Base-by-base conservation (phyloP, 106 monocot species). In the Dendrobium officinale region DNA sequence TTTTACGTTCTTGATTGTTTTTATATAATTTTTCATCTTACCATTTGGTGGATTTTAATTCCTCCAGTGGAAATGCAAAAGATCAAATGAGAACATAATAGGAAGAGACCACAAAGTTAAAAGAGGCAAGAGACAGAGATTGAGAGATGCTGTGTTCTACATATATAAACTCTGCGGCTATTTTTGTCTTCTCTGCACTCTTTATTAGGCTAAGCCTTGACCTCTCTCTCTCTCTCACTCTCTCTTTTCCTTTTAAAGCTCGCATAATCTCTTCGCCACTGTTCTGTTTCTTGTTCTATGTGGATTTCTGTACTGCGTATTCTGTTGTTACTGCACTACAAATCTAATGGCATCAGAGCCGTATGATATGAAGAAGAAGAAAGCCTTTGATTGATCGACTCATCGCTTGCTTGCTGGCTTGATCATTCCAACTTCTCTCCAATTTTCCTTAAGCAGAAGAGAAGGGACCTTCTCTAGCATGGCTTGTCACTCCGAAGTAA, bases 401-500 rank as follows among this genome's bases (percentile, higher is more conserved):
- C 64, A 66, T 66, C 22, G 4, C 64, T 8, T 2, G 64, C 64
- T 66, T 51, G 51, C 51, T 51, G 61, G 22, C 61, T n/a, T 31
- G 27, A 70, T 70, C 70, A 6, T 33, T 70, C 13, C 27, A 15
- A 6, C 37, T 15, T n/a, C 37, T 70, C 70, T 16, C 70, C 70
- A 27, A 20, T 70, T 70, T 70, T 37, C 13, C 31, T 70, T 70
- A 6, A 61, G 68, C 6, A 5, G 37, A 70, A 70, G 70, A 70
- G 70, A 70, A 70, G 70, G 15, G 13, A 15, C 27, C 2, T 70
- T 31, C 70, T 70, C 70, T 37, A n/a, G 9, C 70, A 33, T 31
- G 70, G 70, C 70, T 70, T 26, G 22, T 70, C 70, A 70, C 70
- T 70, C 70, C 70, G 8, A 70, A 70, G 70, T 70, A 70, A 70